A percentile compares a stretch with the other conserved stretches of the same genome.
These are phyloP conservation scores for Diaporthe vaccinii DNA, from an alignment of 2,329 filamentous ascomycete genomes.

Conservation along the genomic window DNA sequence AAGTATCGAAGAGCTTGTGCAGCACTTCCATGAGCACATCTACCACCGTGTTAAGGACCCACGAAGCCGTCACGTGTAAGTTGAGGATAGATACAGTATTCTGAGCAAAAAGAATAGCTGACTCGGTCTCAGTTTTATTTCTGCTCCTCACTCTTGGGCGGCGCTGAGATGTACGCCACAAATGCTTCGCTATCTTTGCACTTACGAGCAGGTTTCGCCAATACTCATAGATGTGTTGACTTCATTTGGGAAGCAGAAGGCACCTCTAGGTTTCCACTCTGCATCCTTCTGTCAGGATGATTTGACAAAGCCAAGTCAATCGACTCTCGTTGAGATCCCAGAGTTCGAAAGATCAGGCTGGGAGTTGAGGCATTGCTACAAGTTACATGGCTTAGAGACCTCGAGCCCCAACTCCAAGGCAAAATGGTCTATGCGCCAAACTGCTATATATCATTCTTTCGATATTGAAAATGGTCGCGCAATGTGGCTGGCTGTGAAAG, in stretches of 20 bases:
- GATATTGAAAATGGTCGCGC: slow-evolving; percentile 31
- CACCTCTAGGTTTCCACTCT: not conserved
- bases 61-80: slow-evolving; percentile 14
- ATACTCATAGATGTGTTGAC: slow-evolving; percentile 33
- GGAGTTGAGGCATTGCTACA: slow-evolving; percentile 24
- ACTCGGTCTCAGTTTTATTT: not conserved
- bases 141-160: slow-evolving; percentile 18
- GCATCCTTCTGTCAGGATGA: slow-evolving; percentile 27
- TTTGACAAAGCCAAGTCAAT: not conserved
- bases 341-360: slow-evolving; percentile 15
- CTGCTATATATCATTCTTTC: slow-evolving; percentile 34
- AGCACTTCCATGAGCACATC: not conserved
- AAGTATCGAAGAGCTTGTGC: not conserved
- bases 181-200: slow-evolving; percentile 29
- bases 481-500: slow-evolving; percentile 32
- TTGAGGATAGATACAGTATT: not conserved
- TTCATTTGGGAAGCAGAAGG: slow-evolving; percentile 65
- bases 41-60: not conserved
- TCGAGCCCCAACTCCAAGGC: not conserved
- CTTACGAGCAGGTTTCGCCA: slow-evolving; percentile 14
- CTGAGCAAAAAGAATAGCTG: not conserved
- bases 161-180: slow-evolving; percentile 8
- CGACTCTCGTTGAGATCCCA: not conserved
- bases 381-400: slow-evolving; percentile 1
- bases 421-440: slow-evolving; percentile 33